These are phyloP conservation scores for Magnaporthales sp. DNA, from an alignment of 2,329 filamentous ascomycete species.

Conservation along the genomic window DNA sequence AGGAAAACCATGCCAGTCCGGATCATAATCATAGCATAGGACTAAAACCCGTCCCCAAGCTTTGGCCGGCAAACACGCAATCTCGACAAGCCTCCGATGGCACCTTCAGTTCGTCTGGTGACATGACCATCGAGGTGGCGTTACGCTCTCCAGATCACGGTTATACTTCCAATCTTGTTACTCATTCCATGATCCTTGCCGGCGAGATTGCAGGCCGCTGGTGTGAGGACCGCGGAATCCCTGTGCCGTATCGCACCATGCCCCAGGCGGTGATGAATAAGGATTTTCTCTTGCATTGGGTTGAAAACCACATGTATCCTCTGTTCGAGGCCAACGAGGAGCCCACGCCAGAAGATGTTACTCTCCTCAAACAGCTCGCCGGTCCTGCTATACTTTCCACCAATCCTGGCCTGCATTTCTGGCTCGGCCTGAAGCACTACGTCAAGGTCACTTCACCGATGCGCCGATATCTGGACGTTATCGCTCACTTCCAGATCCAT, in stretches of 20 bases:
- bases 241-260: constrained; percentile 50
- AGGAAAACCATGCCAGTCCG: constrained; percentile 28
- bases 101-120: constrained; percentile 28
- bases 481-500: constrained; percentile 61
- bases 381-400: constrained; percentile 45
- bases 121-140: constrained; percentile 41
- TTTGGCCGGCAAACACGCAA: constrained; percentile 26
- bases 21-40: constrained; percentile 25
- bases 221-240: constrained; percentile 48
- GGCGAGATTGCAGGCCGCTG: constrained; percentile 53
- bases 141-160: constrained; percentile 12
- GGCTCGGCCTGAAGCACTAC: constrained; percentile 52
- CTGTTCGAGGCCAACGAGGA: constrained; percentile 18
- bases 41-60: constrained; percentile 24
- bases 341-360: constrained; percentile 21
- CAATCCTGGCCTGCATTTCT: constrained; percentile 44
- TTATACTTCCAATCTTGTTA: constrained; percentile 29
- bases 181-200: constrained; percentile 50
- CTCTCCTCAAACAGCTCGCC: constrained; percentile 25
- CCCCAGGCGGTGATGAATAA: constrained; percentile 29
- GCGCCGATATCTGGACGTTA: constrained; percentile 53
- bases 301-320: constrained; percentile 28
- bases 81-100: constrained; percentile 12
- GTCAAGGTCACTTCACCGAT: constrained; percentile 57
- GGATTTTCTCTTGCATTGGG: constrained; percentile 26